Conservation (phyloP, 2,329 filamentous ascomycete species). For the Coleophoma crateriformis region DNA sequence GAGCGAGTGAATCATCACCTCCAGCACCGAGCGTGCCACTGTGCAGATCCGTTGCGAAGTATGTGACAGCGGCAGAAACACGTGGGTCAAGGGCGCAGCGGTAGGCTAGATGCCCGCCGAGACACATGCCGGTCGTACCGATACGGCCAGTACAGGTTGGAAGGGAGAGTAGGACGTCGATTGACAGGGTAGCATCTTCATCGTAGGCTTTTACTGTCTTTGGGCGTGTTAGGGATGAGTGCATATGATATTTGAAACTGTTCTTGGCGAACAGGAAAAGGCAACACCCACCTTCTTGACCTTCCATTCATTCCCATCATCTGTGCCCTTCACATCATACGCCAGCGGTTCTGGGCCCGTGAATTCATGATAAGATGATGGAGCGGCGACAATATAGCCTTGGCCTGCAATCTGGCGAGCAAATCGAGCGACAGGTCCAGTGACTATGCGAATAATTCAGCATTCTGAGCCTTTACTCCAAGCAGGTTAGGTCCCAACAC, state of each 20-base stretch:
- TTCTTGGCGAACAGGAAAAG: too few species aligned
- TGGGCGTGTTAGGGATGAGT: not conserved
- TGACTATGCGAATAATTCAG: conserved; percentile 49
- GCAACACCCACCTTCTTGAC: conserved; percentile 57
- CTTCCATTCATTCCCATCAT: conserved; percentile 83
- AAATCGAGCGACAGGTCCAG: conserved; percentile 83
- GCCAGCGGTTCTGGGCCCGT: conserved; percentile 75
- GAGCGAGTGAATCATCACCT: conserved; percentile 36
- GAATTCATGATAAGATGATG: conserved; percentile 92
- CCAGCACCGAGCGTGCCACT: conserved; percentile 66
- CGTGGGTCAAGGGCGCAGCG: conserved; percentile 69
- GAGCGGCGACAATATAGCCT: conserved; percentile 88
- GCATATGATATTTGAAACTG: conserved; percentile 1
- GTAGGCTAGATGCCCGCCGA: conserved; percentile 81
- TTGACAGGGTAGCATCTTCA: conserved; percentile 63
- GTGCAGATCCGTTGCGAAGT: conserved; percentile 92
- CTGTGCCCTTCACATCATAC: conserved; percentile 84
- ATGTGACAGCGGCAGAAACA: conserved; percentile 73
- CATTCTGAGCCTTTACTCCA: conserved; percentile 2
- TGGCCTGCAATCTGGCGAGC: conserved; percentile 87
- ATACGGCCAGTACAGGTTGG: conserved; percentile 77
- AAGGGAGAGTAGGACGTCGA: conserved; percentile 65
- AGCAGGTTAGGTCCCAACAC: conserved; percentile 12
- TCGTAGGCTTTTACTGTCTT: conserved; percentile 83
- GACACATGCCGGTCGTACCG: conserved; percentile 83